These are phyloP conservation scores for Leishmania braziliensis DNA, from an alignment of 208 protist species.

Conservation along the genomic window DNA sequence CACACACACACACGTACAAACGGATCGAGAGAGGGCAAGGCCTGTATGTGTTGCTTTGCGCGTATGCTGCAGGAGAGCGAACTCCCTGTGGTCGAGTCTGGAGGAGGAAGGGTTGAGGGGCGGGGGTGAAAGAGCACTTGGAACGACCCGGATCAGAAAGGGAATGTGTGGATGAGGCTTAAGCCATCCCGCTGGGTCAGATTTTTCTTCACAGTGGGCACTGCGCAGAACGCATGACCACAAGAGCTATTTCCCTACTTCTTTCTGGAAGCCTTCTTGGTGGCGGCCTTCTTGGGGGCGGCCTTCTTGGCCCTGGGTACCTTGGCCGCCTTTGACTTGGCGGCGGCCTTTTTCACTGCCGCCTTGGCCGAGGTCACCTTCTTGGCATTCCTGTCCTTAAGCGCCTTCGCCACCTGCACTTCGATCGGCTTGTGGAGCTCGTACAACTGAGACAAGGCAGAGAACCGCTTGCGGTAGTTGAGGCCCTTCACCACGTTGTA, in stretches of 20 bases:
- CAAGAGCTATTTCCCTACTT: background rate
- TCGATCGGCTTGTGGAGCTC: conserved; percentile 75
- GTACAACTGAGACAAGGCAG: conserved; percentile 80
- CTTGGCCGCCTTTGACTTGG: conserved; percentile 19
- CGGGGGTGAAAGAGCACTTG: background rate
- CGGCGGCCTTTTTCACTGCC: conserved; percentile 24
- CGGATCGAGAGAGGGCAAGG: background rate
- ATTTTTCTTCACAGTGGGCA: background rate
- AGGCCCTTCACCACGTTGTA: conserved; percentile 71
- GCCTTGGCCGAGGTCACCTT: conserved; percentile 34
- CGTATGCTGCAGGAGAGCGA: background rate
- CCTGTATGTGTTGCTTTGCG: background rate
- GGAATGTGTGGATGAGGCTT: background rate
- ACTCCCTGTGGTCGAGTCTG: background rate
- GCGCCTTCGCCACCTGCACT: conserved; percentile 51
- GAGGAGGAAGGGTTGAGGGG: background rate
- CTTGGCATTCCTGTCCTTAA: conserved; percentile 39
- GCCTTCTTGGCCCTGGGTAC: conserved; percentile 1
- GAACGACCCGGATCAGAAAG: background rate
- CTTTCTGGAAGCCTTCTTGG: background rate
- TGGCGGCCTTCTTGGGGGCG: background rate
- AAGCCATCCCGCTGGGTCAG: background rate
- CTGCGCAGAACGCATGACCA: background rate
- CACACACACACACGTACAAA: background rate
- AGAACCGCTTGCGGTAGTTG: conserved; percentile 69